Conservation (phyloP, 495 filamentous ascomycete species). For the Elasticomyces elasticus region DNA sequence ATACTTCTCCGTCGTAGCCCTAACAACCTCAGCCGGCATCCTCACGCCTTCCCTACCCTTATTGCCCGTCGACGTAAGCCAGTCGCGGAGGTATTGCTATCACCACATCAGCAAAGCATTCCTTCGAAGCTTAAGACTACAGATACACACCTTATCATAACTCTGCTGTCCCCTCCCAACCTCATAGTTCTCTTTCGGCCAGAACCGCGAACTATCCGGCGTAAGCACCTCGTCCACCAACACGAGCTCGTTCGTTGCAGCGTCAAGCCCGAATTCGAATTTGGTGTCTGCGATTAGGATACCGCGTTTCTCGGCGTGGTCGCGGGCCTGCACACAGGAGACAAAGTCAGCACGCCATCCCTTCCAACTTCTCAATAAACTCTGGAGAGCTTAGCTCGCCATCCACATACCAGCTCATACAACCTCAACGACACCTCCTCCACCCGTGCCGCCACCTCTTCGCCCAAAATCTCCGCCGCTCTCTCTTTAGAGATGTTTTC, state of each 20-base stretch:
- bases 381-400: neutral
- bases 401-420: conserved; percentile 51
- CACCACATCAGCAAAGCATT: neutral
- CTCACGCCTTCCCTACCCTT: conserved; percentile 60
- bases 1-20: conserved; percentile 56
- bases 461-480: conserved; percentile 45
- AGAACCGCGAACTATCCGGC: conserved; percentile 64
- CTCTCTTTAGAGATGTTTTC: conserved; percentile 78
- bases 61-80: conserved; percentile 61
- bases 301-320: conserved; percentile 65
- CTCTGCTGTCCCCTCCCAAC: conserved; percentile 66
- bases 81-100: conserved; percentile 72
- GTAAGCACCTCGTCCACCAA: conserved; percentile 90
- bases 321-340: conserved; percentile 48
- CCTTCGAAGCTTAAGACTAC: neutral
- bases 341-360: neutral
- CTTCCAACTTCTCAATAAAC: no score
- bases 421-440: conserved; percentile 59
- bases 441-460: conserved; percentile 62
- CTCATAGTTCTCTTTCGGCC: conserved; percentile 64
- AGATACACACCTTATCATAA: conserved; percentile 58
- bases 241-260: conserved; percentile 57
- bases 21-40: conserved; percentile 55
- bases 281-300: conserved; percentile 90
- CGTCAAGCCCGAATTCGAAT: conserved; percentile 73